A percentile compares a stretch with the other conserved stretches of the same genome.
These are phyloP conservation scores for Alternaria sp. DNA, from an alignment of 2,329 filamentous ascomycete species.

Conservation along the genomic window DNA sequence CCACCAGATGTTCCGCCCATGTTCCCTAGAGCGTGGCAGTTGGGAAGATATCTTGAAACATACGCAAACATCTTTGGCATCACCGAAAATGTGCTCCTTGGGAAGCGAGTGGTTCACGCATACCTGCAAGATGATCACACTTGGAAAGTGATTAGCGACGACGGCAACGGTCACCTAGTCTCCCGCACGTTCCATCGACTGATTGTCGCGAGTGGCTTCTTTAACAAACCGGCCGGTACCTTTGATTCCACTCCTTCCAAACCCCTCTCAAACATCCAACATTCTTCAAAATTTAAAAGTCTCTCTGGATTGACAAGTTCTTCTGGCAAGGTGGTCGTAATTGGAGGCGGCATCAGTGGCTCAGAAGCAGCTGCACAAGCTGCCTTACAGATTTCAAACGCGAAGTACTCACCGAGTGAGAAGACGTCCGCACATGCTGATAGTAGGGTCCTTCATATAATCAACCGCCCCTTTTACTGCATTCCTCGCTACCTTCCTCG, in stretches of 20 bases:
- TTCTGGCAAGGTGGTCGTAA: constrained; percentile 71
- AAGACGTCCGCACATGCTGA: constrained; percentile 38
- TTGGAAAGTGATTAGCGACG: constrained; percentile 36
- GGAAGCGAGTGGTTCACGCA: constrained; percentile 48
- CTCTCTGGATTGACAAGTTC: constrained; percentile 29
- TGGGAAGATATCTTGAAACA: constrained; percentile 73
- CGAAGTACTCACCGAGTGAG: constrained; percentile 60
- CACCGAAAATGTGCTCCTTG: constrained; percentile 60
- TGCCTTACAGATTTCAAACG: constrained; percentile 74
- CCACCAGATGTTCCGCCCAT: constrained; percentile 57
- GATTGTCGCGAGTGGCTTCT: constrained; percentile 78
- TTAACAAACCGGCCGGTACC: constrained; percentile 56
- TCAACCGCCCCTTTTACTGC: constrained; percentile 75
- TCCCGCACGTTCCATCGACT: constrained; percentile 70
- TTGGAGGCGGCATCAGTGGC: constrained; percentile 85
- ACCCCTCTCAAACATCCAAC: constrained; percentile 28
- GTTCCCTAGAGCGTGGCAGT: constrained; percentile 79
- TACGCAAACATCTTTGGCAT: constrained; percentile 69
- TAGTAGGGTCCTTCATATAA: constrained; percentile 72
- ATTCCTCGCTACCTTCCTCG: constrained; percentile 64
- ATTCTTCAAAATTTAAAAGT: constrained; percentile 43
- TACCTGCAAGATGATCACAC: constrained; percentile 24
- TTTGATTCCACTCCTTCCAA: constrained; percentile 20
- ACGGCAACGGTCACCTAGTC: constrained; percentile 17
- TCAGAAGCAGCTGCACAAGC: constrained; percentile 78